These are phyloP conservation scores for Picocystis sp. DNA, from an alignment of 163 green algal species.

Conservation along the genomic window DNA sequence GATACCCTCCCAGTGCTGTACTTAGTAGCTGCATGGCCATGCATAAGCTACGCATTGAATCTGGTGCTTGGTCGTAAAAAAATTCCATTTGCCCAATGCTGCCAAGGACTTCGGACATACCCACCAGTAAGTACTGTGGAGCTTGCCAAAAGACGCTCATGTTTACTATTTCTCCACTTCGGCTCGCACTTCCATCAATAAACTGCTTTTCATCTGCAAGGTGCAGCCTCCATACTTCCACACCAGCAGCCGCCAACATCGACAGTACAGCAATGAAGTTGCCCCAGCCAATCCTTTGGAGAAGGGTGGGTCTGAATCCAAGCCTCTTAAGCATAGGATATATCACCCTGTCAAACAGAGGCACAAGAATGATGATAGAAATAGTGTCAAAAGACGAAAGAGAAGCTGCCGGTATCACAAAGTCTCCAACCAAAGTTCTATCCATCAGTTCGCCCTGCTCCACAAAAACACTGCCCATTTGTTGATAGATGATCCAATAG, in stretches of 20 bases:
- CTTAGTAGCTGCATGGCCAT: slow-evolving; percentile 72
- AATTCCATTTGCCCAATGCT: slow-evolving; percentile 83
- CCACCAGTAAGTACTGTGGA: slow-evolving; percentile 65
- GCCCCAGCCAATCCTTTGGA: slow-evolving; percentile 42
- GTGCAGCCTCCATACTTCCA: slow-evolving; percentile 44
- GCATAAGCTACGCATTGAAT: slow-evolving; percentile 76
- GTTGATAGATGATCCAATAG: slow-evolving; percentile 53
- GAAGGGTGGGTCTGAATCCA: slow-evolving; percentile 13
- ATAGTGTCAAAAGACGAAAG: slow-evolving; percentile 59
- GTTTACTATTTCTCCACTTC: slow-evolving; percentile 1
- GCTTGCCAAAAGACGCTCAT: slow-evolving; percentile 55
- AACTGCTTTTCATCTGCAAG: slow-evolving; percentile 11
- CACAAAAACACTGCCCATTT: slow-evolving; percentile 83
- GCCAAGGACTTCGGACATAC: slow-evolving; percentile 61
- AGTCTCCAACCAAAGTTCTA: no score
- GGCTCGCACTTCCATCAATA: no score
- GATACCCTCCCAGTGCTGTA: slow-evolving; percentile 59
- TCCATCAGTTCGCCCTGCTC: slow-evolving; percentile 69
- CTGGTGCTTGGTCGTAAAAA: slow-evolving; percentile 67
- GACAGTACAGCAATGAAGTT: slow-evolving; percentile 46
- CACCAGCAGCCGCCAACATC: slow-evolving; percentile 47
- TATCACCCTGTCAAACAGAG: slow-evolving; percentile 46
- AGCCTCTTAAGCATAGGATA: slow-evolving; percentile 26
- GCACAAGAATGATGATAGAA: slow-evolving; percentile 58
- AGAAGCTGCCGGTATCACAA: slow-evolving; percentile 2